Percentiles rank a stretch among this genome's conserved stretches.
Evolutionary conservation across 108 stramenopile species (phyloP).

Genomic region (Cyclotella distinguenda): DNA sequence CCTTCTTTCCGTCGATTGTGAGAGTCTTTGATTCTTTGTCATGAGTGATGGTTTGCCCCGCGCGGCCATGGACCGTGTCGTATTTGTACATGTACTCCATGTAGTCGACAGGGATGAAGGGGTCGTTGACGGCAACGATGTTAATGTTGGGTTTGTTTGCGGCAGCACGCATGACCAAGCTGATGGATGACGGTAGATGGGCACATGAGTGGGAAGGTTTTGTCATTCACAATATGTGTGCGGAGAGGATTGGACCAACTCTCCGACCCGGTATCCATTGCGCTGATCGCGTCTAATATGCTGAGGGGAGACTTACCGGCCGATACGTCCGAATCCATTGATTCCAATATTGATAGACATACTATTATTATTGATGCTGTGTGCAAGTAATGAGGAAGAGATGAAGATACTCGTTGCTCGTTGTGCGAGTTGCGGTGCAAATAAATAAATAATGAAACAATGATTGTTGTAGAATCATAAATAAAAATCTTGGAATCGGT

Average conservation of each 20-base stretch:
- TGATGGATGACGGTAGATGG: too few relatives aligned
- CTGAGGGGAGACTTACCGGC: constrained; percentile 69
- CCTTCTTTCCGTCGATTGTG: constrained; percentile 44
- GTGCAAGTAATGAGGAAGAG: neutral
- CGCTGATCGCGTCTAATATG: too few relatives aligned
- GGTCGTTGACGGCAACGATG: constrained; percentile 86
- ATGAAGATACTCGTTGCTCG: too few relatives aligned
- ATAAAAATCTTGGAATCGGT: too few relatives aligned
- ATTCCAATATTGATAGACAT: constrained; percentile 75
- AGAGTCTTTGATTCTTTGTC: constrained; percentile 56
- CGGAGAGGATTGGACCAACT: too few relatives aligned
- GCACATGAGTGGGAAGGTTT: too few relatives aligned
- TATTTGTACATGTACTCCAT: constrained; percentile 90
- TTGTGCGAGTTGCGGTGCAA: too few relatives aligned
- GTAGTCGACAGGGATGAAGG: constrained; percentile 75
- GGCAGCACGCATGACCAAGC: constrained; percentile 97
- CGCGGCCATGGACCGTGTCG: constrained; percentile 83
- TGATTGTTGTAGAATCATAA: too few relatives aligned
- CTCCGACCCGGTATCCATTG: neutral
- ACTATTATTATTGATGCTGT: constrained; percentile 3
- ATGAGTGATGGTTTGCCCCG: constrained; percentile 57
- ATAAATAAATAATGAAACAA: too few relatives aligned
- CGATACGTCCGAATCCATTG: constrained; percentile 99
- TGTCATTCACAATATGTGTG: too few relatives aligned
- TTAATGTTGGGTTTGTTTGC: constrained; percentile 86